Percentiles rank a stretch among this genome's conserved stretches.
phyloP scores from a whole-genome alignment of 257 asterid species.

The Plantago major region DNA sequence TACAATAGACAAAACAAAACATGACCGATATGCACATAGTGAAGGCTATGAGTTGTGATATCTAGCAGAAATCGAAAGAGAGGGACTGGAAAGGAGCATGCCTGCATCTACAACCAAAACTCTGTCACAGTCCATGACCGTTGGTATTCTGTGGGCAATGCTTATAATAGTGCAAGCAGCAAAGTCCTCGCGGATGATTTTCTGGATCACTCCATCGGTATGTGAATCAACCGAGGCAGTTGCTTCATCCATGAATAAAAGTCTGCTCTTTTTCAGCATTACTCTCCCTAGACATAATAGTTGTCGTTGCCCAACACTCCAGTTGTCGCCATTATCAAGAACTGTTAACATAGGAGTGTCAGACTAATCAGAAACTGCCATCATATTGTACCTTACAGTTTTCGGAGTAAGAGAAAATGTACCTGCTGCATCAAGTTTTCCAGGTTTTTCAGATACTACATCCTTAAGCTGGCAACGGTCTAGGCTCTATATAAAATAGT shows the following conservation, averaged over 20 bases:
- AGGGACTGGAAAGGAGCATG: no score
- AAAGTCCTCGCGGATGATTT: constrained; percentile 86
- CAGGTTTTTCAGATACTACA: constrained; percentile 76
- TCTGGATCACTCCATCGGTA: constrained; percentile 90
- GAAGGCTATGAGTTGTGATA: no score
- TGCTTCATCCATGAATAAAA: constrained; percentile 95
- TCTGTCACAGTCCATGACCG: constrained; percentile 92
- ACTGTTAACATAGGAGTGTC: constrained; percentile 29
- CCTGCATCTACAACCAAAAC: constrained; percentile 93
- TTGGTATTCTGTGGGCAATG: constrained; percentile 96
- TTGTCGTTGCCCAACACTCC: constrained; percentile 99
- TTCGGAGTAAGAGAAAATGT: constrained; percentile 1
- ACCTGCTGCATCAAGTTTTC: constrained; percentile 86
- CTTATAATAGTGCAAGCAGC: constrained; percentile 80
- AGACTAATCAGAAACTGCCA: background rate
- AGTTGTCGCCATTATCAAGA: constrained; percentile 82
- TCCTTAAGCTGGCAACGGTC: constrained; percentile 98
- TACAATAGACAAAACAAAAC: constrained; percentile 13
- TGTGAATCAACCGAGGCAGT: constrained; percentile 94
- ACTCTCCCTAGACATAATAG: constrained; percentile 94
- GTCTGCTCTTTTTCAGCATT: constrained; percentile 79
- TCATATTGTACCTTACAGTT: background rate
- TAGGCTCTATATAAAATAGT: constrained; percentile 47
- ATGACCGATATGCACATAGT: background rate
- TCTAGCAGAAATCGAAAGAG: no score